These are phyloP conservation scores for Babesia bigemina DNA, from an alignment of 169 alveolate species.

Conservation along the genomic window DNA sequence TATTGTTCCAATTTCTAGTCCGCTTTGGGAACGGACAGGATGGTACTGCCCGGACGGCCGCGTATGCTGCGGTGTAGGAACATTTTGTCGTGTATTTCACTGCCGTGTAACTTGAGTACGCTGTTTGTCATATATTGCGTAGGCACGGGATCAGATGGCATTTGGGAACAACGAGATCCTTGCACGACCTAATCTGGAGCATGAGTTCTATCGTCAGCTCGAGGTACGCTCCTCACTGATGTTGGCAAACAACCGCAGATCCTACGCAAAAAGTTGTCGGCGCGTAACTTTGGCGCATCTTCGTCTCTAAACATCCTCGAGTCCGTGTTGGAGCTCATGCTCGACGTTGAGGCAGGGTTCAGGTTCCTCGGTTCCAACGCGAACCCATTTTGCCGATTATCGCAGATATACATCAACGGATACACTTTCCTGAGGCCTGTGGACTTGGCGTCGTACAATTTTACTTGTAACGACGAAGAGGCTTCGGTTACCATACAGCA, in stretches of 20 bases:
- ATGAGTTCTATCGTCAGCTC: constrained; percentile 30
- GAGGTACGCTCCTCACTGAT: constrained; percentile 11
- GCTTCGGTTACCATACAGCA: constrained; percentile 35
- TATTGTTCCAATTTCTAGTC: background rate
- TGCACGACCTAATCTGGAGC: constrained; percentile 45
- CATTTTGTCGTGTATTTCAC: background rate
- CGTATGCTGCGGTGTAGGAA: too few species aligned
- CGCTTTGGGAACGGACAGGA: background rate
- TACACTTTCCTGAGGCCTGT: constrained; percentile 40
- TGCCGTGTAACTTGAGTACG: background rate
- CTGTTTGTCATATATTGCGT: background rate
- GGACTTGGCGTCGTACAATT: constrained; percentile 19
- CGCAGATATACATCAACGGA: constrained; percentile 55
- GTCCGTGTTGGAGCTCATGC: constrained; percentile 36
- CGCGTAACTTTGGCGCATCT: background rate
- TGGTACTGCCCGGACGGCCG: too few species aligned
- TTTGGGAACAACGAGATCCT: constrained; percentile 62
- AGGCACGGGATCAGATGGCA: constrained; percentile 68
- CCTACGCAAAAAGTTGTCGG: constrained; percentile 1
- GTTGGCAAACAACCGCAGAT: background rate
- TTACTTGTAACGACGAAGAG: constrained; percentile 5
- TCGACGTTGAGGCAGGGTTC: constrained; percentile 34
- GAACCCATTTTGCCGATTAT: constrained; percentile 45
- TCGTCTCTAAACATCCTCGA: constrained; percentile 19
- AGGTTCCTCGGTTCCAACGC: constrained; percentile 47